Percentiles rank a stretch among this genome's conserved stretches.
phyloP scores from a whole-genome alignment of 495 filamentous ascomycete genomes.

The Neurospora pannonica region DNA sequence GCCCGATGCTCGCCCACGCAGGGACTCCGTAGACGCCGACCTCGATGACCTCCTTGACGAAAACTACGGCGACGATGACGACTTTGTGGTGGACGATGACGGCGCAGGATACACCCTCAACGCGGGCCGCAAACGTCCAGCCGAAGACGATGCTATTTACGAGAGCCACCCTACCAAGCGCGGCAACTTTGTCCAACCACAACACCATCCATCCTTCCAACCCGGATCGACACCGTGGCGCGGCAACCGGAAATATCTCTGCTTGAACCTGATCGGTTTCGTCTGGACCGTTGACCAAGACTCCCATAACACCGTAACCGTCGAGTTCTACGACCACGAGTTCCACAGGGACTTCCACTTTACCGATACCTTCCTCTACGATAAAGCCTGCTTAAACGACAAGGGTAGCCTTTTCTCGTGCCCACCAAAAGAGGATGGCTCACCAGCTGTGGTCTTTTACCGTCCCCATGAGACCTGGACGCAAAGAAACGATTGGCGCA shows the following conservation, averaged over 20 bases:
- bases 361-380: conserved; percentile 88
- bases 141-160: conserved; percentile 33
- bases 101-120: conserved; percentile 83
- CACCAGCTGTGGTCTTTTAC: conserved; percentile 83
- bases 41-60: conserved; percentile 46
- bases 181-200: conserved; percentile 48
- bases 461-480: conserved; percentile 97
- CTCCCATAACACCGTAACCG: conserved; percentile 86
- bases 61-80: conserved; percentile 60
- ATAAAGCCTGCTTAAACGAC: conserved; percentile 85
- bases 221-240: conserved; percentile 92
- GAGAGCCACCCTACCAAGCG: conserved; percentile 33
- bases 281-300: conserved; percentile 98
- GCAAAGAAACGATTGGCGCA: conserved; percentile 81
- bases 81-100: conserved; percentile 91
- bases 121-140: conserved; percentile 55
- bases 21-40: conserved; percentile 32
- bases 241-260: conserved; percentile 86
- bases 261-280: conserved; percentile 83
- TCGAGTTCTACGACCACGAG: conserved; percentile 94
- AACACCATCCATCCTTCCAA: conserved; percentile 76
- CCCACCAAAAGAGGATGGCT: conserved; percentile 49
- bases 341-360: conserved; percentile 92
- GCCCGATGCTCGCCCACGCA: conserved; percentile 28
- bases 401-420: conserved; percentile 82